Evolutionary conservation across 2,329 filamentous ascomycete genomes (phyloP).

Genomic region (Cladophialophora psammophila): DNA sequence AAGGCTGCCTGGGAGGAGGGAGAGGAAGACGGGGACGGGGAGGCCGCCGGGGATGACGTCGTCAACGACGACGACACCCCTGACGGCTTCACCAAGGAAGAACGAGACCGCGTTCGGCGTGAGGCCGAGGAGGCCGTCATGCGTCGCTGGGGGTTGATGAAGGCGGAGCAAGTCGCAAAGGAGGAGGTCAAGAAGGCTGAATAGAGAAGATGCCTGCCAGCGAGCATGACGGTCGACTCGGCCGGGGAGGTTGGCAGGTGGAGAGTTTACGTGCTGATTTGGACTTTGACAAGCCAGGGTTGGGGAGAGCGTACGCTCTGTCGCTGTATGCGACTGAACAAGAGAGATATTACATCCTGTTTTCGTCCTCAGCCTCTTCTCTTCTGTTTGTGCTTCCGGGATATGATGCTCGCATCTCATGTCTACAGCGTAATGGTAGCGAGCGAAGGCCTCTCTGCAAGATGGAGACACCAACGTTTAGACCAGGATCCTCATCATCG

Average conservation of each 20-base stretch:
- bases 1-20: constrained; percentile 34
- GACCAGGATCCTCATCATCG: background rate
- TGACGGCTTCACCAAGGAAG: constrained; percentile 28
- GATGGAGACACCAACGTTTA: background rate
- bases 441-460: background rate
- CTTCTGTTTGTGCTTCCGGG: background rate
- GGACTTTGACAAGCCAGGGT: background rate
- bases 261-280: constrained; percentile 3
- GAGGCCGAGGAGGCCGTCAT: constrained; percentile 27
- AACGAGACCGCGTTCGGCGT: constrained; percentile 19
- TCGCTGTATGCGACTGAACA: constrained; percentile 15
- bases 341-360: constrained; percentile 7
- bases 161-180: constrained; percentile 23
- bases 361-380: background rate
- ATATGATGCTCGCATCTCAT: background rate
- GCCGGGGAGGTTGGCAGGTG: background rate
- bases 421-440: background rate
- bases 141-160: constrained; percentile 24
- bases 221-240: background rate
- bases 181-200: constrained; percentile 15
- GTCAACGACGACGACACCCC: constrained; percentile 14
- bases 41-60: background rate
- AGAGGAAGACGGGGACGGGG: constrained; percentile 9
- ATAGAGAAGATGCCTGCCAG: constrained; percentile 5
- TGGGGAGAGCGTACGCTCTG: constrained; percentile 15